Percentiles rank a stretch among this genome's conserved stretches.
Evolutionary conservation across 768 basidiomycete genomes (phyloP).

Genomic region (Pleurotus giganteus): DNA sequence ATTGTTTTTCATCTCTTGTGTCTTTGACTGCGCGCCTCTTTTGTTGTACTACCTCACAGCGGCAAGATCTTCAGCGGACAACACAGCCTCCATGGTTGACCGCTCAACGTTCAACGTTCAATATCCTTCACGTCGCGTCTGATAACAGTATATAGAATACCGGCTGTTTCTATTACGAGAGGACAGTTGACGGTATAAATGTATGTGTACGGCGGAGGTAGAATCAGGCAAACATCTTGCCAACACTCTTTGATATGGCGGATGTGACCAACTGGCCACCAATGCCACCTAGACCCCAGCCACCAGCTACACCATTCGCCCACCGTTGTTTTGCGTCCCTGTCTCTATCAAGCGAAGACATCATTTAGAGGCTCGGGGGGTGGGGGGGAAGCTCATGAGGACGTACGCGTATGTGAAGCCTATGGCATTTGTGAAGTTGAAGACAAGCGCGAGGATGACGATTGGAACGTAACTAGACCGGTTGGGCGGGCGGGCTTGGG

Average conservation of each 20-base stretch:
- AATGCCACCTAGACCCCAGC: constrained; percentile 74
- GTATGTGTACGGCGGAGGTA: too few relatives aligned
- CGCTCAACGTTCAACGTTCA: too few relatives aligned
- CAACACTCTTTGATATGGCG: constrained; percentile 78
- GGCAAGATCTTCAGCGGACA: not conserved
- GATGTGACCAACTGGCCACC: constrained; percentile 84
- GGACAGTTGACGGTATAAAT: too few relatives aligned
- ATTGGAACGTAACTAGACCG: constrained; percentile 84
- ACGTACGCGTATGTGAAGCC: constrained; percentile 94
- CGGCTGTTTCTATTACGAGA: too few relatives aligned
- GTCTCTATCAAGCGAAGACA: constrained; percentile 46
- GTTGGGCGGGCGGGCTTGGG: not conserved
- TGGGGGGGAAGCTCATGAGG: constrained; percentile 2
- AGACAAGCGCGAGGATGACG: constrained; percentile 89
- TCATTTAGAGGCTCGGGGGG: constrained; percentile 8
- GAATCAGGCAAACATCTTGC: constrained; percentile 64
- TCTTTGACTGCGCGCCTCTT: not conserved
- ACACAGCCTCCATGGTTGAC: too few relatives aligned
- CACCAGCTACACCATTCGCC: constrained; percentile 76
- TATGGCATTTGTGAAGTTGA: constrained; percentile 94
- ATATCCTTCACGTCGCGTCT: too few relatives aligned
- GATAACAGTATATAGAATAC: too few relatives aligned
- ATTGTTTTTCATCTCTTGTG: not conserved
- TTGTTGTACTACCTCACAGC: not conserved
- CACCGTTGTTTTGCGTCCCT: constrained; percentile 92